Conservation (phyloP, 2,329 filamentous ascomycete species). For the Penicillium sp. region DNA sequence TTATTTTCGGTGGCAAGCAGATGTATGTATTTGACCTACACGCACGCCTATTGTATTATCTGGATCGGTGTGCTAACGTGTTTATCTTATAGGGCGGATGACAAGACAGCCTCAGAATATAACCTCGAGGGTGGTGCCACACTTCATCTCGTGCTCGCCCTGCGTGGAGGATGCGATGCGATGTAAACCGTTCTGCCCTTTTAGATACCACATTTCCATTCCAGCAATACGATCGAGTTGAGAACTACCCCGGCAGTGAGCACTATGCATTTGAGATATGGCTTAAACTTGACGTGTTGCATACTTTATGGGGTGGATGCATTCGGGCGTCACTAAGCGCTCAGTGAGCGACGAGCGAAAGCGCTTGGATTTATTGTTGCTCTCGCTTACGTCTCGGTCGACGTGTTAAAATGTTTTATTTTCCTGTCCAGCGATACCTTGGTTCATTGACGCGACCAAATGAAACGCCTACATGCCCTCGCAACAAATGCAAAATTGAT, state of each 20-base stretch:
- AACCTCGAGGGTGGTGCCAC: slow-evolving; percentile 88
- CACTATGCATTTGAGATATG: neutral
- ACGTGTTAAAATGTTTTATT: no score
- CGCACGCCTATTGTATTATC: neutral
- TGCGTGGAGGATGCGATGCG: slow-evolving; percentile 68
- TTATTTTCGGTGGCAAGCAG: slow-evolving; percentile 97
- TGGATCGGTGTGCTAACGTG: neutral
- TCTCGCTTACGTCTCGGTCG: no score
- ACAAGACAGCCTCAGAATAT: slow-evolving; percentile 90
- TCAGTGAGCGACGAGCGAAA: neutral
- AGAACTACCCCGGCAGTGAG: neutral
- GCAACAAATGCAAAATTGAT: neutral
- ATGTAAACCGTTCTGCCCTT: slow-evolving; percentile 13
- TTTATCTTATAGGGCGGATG: slow-evolving; percentile 71
- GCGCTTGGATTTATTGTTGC: neutral
- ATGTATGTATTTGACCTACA: slow-evolving; percentile 62
- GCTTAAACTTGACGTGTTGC: neutral
- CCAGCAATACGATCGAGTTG: slow-evolving; percentile 3
- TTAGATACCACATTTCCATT: slow-evolving; percentile 16
- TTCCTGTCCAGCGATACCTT: neutral
- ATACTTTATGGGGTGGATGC: neutral
- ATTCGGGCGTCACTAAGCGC: neutral
- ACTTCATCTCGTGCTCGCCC: slow-evolving; percentile 89
- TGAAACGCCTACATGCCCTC: neutral
- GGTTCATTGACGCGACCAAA: neutral